Percentiles rank a stretch among this genome's conserved stretches.
phyloP scores from a whole-genome alignment of 495 filamentous ascomycete genomes.

The Penicillium roqueforti region DNA sequence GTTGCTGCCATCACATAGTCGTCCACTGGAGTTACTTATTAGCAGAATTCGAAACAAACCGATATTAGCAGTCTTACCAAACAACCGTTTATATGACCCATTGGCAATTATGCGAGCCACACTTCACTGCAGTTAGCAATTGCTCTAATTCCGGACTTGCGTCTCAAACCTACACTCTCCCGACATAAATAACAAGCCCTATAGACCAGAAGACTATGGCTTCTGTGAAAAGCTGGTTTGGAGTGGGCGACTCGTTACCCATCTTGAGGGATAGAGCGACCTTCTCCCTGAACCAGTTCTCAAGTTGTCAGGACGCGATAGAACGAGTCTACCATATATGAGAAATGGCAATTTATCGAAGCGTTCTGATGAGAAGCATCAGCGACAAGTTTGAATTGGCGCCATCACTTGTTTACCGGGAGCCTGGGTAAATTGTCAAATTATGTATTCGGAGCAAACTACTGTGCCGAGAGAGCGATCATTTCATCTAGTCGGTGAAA shows the following conservation, averaged over 20 bases:
- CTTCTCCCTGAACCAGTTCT: not conserved
- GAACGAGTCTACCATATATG: not conserved
- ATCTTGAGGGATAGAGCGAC: conserved; percentile 19
- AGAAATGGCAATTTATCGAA: not conserved
- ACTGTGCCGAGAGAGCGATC: not conserved
- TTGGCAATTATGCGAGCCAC: conserved; percentile 29
- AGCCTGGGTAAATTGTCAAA: not conserved
- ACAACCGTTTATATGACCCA: conserved; percentile 33
- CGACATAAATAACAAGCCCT: conserved; percentile 28
- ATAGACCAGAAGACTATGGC: conserved; percentile 35
- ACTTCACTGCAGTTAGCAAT: conserved; percentile 19
- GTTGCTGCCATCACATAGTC: conserved; percentile 57
- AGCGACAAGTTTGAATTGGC: not conserved
- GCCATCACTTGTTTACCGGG: conserved; percentile 2
- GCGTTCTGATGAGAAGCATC: not conserved
- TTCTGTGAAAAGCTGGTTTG: conserved; percentile 31
- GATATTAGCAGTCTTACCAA: conserved; percentile 30
- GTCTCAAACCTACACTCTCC: conserved; percentile 27
- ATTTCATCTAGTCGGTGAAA: conserved; percentile 13
- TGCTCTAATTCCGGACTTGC: not conserved
- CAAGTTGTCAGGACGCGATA: not conserved
- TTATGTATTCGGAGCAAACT: not conserved
- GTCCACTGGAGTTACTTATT: conserved; percentile 28
- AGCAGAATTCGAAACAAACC: conserved; percentile 14
- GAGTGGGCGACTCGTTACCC: conserved; percentile 35